Base-by-base conservation (phyloP, 2,329 filamentous ascomycete species). In the Ceratocystis smalleyi region DNA sequence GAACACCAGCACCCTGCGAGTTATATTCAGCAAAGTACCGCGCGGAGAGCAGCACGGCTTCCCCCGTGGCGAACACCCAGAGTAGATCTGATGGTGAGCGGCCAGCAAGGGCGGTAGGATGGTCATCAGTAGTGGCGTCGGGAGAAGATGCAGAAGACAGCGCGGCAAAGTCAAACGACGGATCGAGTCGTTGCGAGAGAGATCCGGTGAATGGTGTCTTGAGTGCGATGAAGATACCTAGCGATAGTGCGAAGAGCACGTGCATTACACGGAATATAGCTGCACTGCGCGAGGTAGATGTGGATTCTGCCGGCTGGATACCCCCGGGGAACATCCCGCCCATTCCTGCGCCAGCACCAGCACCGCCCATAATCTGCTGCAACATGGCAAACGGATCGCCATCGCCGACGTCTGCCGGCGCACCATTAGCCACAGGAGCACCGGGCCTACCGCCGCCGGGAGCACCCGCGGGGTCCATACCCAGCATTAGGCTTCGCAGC, bases 21-120 rank as follows among this genome's bases (percentile, higher is more conserved):
- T 69, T 90, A 87, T 62, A 57, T 17, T 66, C 61, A 2, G 89
- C 71, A 69, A 90, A 83, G 72, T 86, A 88, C 27, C 88, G 78
- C 35, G 82, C 84, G 1, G 83, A 86, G 68, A 92, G 82, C 68
- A 92, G 76, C 63, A 89, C 72, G 10, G 89, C 79, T 75, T 94
- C 88, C 40, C 83, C 85, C 0, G 88, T 89, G 5, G 87, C 85
- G 71, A 92, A 94, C n/a, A 88, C 80, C 77, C 85, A 89, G 74
- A 92, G 74, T 91, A 86, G 67, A 79, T 78, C 57, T 76, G 76
- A 49, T 77, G 71, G 43, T 73, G 64, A 65, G 35, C 60, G 59
- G 17, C 61, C 27, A 12, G 57, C 19, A 3, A 49, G 10, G 17
- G n/a, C 40, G 5, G 43, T 30, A 3, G 15, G 7, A 17, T 35